These are phyloP conservation scores for Amyloporia xantha DNA, from an alignment of 768 basidiomycete genomes.

Conservation along the genomic window DNA sequence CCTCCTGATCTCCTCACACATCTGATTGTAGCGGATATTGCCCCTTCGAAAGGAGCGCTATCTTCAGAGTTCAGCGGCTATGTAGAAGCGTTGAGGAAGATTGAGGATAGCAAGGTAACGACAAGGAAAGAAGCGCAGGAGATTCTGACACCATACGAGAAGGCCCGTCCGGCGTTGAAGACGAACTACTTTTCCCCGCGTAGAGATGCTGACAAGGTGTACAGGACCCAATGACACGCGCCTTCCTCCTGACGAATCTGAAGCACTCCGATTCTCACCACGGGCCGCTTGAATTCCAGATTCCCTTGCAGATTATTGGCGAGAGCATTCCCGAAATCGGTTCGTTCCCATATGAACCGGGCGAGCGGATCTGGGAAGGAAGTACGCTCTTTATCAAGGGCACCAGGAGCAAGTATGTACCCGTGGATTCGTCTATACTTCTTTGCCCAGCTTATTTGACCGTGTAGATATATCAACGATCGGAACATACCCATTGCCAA, in stretches of 20 bases:
- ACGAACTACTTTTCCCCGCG: neutral
- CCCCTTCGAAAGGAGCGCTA: conserved; percentile 53
- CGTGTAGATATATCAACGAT: conserved; percentile 62
- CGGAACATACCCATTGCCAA: conserved; percentile 56
- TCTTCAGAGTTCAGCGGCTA: conserved; percentile 64
- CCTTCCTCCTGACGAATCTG: conserved; percentile 86
- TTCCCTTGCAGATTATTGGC: conserved; percentile 65
- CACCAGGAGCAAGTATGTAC: conserved; percentile 57
- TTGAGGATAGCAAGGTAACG: conserved; percentile 52
- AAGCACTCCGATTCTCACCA: conserved; percentile 30
- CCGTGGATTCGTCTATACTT: neutral
- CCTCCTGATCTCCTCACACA: conserved; percentile 36
- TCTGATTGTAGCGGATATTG: conserved; percentile 77
- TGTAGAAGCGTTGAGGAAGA: conserved; percentile 63
- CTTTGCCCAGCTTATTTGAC: neutral
- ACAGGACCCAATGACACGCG: conserved; percentile 67
- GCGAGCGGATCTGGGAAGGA: conserved; percentile 47
- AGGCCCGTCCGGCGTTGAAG: conserved; percentile 33
- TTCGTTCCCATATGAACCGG: conserved; percentile 66
- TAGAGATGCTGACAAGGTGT: too few relatives aligned
- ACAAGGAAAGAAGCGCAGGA: conserved; percentile 66
- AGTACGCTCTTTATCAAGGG: conserved; percentile 75
- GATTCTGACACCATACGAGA: conserved; percentile 55
- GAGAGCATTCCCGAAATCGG: conserved; percentile 63
- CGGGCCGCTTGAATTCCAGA: conserved; percentile 51